These are phyloP conservation scores for Naganishia randhawae DNA, from an alignment of 768 basidiomycete species.

Conservation along the genomic window DNA sequence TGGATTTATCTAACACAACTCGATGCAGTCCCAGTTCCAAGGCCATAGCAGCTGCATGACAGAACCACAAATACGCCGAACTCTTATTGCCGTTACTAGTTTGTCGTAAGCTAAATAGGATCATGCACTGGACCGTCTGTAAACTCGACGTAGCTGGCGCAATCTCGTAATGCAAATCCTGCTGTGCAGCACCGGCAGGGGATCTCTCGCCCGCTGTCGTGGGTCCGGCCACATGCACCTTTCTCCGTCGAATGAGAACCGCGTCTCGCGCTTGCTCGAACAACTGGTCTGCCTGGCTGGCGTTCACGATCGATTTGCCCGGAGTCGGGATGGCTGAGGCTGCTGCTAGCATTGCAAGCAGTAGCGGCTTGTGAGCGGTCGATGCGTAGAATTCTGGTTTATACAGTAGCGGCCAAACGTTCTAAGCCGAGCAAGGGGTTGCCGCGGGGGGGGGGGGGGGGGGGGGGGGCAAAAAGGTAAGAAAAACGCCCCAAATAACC, in stretches of 20 bases:
- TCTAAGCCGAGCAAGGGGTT: conserved; percentile 30
- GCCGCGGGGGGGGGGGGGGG: no score
- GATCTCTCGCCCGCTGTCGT: not conserved
- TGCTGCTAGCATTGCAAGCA: conserved; percentile 39
- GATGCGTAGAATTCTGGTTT: conserved; percentile 42
- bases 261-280: conserved; percentile 34
- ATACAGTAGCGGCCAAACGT: conserved; percentile 43
- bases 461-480: no score
- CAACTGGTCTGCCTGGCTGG: conserved; percentile 29
- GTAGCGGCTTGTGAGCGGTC: conserved; percentile 31
- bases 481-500: no score
- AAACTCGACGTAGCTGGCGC: conserved; percentile 20
- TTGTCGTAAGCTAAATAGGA: conserved; percentile 41
- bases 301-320: conserved; percentile 2
- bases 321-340: conserved; percentile 36
- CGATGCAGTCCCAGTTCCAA: conserved; percentile 39
- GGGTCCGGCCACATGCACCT: not conserved
- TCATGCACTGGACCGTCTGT: conserved; percentile 35
- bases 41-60: conserved; percentile 37
- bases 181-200: conserved; percentile 11
- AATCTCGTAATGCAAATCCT: conserved; percentile 12
- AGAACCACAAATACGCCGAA: conserved; percentile 35
- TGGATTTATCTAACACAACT: conserved; percentile 15
- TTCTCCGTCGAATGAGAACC: conserved; percentile 16
- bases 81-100: conserved; percentile 41